Percentiles rank a stretch among this genome's conserved stretches.
Evolutionary conservation across 805 yeast genomes (phyloP).

Genomic region (Suhomyces faveliae): DNA sequence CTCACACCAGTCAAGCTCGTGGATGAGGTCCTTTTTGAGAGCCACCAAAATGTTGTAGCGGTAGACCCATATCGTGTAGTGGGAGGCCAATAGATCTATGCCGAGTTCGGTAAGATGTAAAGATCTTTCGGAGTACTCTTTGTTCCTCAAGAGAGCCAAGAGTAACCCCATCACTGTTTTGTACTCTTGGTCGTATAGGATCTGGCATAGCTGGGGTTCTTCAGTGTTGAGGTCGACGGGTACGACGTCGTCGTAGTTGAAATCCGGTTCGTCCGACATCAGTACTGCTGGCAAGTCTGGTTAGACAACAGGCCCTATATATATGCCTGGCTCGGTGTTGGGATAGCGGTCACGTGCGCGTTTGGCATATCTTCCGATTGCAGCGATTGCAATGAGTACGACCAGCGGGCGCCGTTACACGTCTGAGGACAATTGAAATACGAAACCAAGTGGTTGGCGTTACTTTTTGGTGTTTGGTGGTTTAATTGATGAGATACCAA

Average conservation of each 20-base stretch:
- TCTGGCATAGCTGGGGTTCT: slow-evolving; percentile 54
- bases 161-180: slow-evolving; percentile 57
- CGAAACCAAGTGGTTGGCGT: too few species aligned
- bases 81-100: slow-evolving; percentile 76
- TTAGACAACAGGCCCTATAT: too few species aligned
- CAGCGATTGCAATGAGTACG: not conserved
- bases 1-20: slow-evolving; percentile 80
- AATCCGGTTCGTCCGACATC: not conserved
- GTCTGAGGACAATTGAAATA: too few species aligned
- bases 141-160: slow-evolving; percentile 53
- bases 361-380: not conserved
- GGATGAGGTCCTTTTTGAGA: slow-evolving; percentile 36
- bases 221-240: slow-evolving; percentile 45
- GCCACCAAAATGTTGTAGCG: slow-evolving; percentile 51
- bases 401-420: too few species aligned
- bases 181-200: slow-evolving; percentile 73
- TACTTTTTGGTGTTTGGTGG: too few species aligned
- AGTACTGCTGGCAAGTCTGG: too few species aligned
- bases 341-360: not conserved
- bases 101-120: slow-evolving; percentile 61
- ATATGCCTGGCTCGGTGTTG: too few species aligned
- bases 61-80: slow-evolving; percentile 87
- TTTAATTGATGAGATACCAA: not conserved
- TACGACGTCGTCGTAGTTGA: slow-evolving; percentile 34
- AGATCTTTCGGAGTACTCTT: slow-evolving; percentile 73